These are phyloP conservation scores for Reutealis trisperma DNA, from an alignment of 345 rosid genomes.

Conservation along the genomic window DNA sequence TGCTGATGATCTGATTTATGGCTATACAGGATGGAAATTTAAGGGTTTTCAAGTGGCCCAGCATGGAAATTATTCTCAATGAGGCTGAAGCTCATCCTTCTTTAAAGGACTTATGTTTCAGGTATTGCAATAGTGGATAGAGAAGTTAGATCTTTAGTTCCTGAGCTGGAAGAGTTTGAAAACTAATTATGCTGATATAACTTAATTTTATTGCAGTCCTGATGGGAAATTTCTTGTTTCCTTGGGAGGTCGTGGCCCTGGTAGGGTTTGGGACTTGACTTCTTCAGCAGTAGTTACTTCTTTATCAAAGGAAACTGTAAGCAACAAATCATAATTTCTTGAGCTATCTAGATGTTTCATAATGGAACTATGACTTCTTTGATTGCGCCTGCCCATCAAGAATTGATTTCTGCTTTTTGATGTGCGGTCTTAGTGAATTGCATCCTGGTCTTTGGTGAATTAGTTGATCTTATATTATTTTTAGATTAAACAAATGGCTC, in stretches of 20 bases:
- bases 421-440: neutral
- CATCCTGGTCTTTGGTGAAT: neutral
- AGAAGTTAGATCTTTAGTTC: conserved; percentile 17
- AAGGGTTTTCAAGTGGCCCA: conserved; percentile 88
- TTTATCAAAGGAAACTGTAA: conserved; percentile 67
- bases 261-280: conserved; percentile 85
- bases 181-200: conserved; percentile 22
- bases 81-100: conserved; percentile 69
- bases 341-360: neutral
- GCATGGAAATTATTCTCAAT: conserved; percentile 64
- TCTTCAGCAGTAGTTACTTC: conserved; percentile 57
- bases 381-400: neutral
- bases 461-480: neutral
- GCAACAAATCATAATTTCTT: conserved; percentile 17
- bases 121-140: conserved; percentile 41
- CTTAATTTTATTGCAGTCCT: conserved; percentile 49
- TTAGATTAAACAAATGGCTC: neutral
- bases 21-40: conserved; percentile 89
- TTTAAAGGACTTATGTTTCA: conserved; percentile 71
- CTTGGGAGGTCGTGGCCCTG: conserved; percentile 65
- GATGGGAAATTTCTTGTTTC: conserved; percentile 85
- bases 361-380: neutral
- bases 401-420: neutral
- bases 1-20: conserved; percentile 41
- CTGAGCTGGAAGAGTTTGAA: conserved; percentile 9